Evolutionary conservation across 1,139 yeast genomes (phyloP), one percentile per base, ranked within the genome.

Genomic region (Pichia norvegensis): DNA sequence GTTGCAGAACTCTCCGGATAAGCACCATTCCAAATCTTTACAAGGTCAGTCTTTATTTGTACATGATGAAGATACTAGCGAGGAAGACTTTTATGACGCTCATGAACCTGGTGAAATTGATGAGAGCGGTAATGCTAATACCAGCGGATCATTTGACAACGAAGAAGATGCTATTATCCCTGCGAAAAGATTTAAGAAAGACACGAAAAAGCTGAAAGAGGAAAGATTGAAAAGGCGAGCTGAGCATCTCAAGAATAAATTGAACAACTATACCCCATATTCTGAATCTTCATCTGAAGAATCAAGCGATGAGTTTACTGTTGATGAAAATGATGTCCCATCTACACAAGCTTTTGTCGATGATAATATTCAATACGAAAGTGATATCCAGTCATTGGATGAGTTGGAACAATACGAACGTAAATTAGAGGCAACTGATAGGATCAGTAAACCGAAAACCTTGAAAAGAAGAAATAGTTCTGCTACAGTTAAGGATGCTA

Each of bases 351-450:
- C 4, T 14, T 44, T 44, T 40, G 36, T 44, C 21, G 41, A 44
- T 29, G 44, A 44, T 25, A 13, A 36, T 3, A 33, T 44, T 2
- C 41, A 36, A n/a, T 44, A 29, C 36, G 46, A 44, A 7, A 33
- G 39, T 16, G 46, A 36, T 8, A 11, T 29, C 6, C 39, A 40
- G 21, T 44, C 46, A 3, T 41, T 38, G 4, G 46, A 44, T 23
- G 44, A 44, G 20, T 27, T 44, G 7, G 36, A 35, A 2, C 29
- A 37, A 20, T 10, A 16, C 13, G 44, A 44, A 19, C 21, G 25
- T 1, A 20, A 27, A 14, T 9, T 38, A 13, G 40, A 38, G 11
- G 31, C 11, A 27, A 27, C n/a, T 27, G 16, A 8, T 3, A 21
- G 22, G 16, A n/a, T 14, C 13, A 38, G 23, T 5, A 21, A 36